Percentiles rank a stretch among this genome's conserved stretches.
Evolutionary conservation across 2,329 filamentous ascomycete species (phyloP).

Genomic region (Plectosphaerella cucumerina): DNA sequence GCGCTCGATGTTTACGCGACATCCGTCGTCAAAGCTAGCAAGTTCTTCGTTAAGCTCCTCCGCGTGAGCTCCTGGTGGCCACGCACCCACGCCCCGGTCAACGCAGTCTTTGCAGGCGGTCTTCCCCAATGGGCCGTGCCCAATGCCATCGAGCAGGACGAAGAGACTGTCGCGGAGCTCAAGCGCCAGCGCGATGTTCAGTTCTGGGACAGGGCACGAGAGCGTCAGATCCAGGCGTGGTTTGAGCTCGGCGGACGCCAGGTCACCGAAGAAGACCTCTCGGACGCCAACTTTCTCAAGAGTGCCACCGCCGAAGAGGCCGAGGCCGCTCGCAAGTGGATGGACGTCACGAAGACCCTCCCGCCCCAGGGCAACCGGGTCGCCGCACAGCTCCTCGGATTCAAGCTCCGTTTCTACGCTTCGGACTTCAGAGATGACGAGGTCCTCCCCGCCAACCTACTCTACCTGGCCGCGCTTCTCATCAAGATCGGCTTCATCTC

Average conservation of each 20-base stretch:
- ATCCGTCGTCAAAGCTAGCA: slow-evolving; percentile 85
- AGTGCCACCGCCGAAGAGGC: slow-evolving; percentile 35
- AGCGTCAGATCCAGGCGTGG: slow-evolving; percentile 76
- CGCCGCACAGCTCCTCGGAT: slow-evolving; percentile 90
- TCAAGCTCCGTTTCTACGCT: slow-evolving; percentile 94
- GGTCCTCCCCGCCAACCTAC: slow-evolving; percentile 82
- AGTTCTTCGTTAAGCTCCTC: slow-evolving; percentile 92
- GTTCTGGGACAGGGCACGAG: slow-evolving; percentile 79
- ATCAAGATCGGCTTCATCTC: slow-evolving; percentile 98
- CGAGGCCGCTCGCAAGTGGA: slow-evolving; percentile 67
- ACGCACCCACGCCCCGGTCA: slow-evolving; percentile 17
- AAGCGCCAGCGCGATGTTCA: slow-evolving; percentile 63
- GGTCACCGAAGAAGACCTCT: slow-evolving; percentile 54
- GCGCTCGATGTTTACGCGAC: slow-evolving; percentile 93
- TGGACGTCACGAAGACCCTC: slow-evolving; percentile 72
- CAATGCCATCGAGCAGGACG: slow-evolving; percentile 64
- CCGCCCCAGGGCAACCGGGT: slow-evolving; percentile 85
- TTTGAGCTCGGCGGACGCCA: slow-evolving; percentile 80
- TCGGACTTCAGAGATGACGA: slow-evolving; percentile 74
- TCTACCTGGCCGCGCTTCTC: slow-evolving; percentile 84
- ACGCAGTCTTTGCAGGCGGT: slow-evolving; percentile 52
- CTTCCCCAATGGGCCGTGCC: slow-evolving; percentile 86
- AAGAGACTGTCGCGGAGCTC: slow-evolving; percentile 48
- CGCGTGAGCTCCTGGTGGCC: slow-evolving; percentile 92
- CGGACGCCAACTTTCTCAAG: slow-evolving; percentile 36